These are phyloP conservation scores for Glonium stellatum DNA, from an alignment of 495 filamentous ascomycete genomes.

Conservation along the genomic window DNA sequence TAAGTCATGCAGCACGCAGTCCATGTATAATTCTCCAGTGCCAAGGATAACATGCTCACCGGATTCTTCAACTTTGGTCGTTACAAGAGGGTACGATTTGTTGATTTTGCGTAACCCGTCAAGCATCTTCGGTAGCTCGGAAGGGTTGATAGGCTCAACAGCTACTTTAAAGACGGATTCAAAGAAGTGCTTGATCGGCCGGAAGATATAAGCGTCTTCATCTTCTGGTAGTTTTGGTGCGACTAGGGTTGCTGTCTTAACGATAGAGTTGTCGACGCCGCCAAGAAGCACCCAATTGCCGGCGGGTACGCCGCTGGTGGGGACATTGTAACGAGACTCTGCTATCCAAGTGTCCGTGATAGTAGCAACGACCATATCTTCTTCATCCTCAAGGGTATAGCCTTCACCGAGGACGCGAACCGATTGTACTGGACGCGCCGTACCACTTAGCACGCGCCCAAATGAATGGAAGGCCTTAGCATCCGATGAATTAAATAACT, in stretches of 20 bases:
- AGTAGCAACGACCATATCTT: slow-evolving; percentile 91
- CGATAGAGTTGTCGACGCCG: slow-evolving; percentile 95
- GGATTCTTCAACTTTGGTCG: slow-evolving; percentile 97
- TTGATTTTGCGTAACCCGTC: slow-evolving; percentile 94
- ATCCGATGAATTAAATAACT: slow-evolving; percentile 82
- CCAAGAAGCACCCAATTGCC: slow-evolving; percentile 90
- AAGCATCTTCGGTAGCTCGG: slow-evolving; percentile 98
- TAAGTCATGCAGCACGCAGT: slow-evolving; percentile 94
- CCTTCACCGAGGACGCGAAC: slow-evolving; percentile 91
- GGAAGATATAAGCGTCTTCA: slow-evolving; percentile 92
- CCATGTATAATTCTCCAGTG: slow-evolving; percentile 97
- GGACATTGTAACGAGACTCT: slow-evolving; percentile 89
- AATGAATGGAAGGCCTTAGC: slow-evolving; percentile 83
- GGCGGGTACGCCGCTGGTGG: slow-evolving; percentile 84
- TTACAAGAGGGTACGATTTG: slow-evolving; percentile 91
- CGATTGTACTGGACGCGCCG: slow-evolving; percentile 69
- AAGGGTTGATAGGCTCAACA: slow-evolving; percentile 96
- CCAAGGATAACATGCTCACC: slow-evolving; percentile 93
- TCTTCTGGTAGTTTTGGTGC: slow-evolving; percentile 70
- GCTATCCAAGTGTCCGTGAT: slow-evolving; percentile 85
- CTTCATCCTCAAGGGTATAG: slow-evolving; percentile 94
- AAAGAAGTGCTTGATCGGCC: slow-evolving; percentile 86
- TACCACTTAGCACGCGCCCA: slow-evolving; percentile 89
- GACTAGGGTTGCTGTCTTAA: slow-evolving; percentile 96
- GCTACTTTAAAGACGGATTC: slow-evolving; percentile 97